These are phyloP conservation scores for Murraya koenigii DNA, from an alignment of 345 rosid species.

Conservation along the genomic window DNA sequence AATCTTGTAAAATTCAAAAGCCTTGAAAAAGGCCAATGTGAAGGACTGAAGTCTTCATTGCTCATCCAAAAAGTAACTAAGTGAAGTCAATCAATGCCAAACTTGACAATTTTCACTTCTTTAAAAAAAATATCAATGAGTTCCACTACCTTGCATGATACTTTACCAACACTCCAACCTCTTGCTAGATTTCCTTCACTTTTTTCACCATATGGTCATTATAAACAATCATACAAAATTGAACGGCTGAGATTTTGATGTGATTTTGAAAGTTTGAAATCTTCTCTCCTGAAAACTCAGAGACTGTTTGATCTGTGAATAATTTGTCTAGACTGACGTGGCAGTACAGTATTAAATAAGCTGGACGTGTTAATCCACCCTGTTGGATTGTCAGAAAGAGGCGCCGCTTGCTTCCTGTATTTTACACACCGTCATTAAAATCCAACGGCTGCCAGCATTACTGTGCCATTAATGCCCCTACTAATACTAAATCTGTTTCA, in stretches of 20 bases:
- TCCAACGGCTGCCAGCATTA: constrained; percentile 18
- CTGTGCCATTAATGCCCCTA: not conserved
- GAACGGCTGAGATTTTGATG: not conserved
- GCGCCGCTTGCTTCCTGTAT: constrained; percentile 25
- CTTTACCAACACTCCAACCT: not conserved
- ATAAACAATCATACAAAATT: not conserved
- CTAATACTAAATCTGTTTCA: not conserved
- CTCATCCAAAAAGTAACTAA: not conserved
- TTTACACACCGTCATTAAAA: constrained; percentile 8
- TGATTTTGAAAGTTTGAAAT: not conserved
- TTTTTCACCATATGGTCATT: not conserved
- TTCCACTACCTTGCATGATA: not conserved
- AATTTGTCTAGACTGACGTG: not conserved
- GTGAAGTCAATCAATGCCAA: not conserved
- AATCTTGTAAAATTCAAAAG: not conserved
- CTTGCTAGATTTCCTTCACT: not conserved
- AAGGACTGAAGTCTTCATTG: not conserved
- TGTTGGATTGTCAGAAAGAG: constrained; percentile 18
- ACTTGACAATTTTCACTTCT: not conserved
- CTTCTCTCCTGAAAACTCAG: not conserved
- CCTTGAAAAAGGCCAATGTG: not conserved
- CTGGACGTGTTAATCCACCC: constrained; percentile 1
- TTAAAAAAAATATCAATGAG: not conserved
- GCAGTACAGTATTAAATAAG: not conserved
- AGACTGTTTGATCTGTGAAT: not conserved